Base-by-base conservation (phyloP, 306 rosid genomes). In the Canavalia ensiformis region DNA sequence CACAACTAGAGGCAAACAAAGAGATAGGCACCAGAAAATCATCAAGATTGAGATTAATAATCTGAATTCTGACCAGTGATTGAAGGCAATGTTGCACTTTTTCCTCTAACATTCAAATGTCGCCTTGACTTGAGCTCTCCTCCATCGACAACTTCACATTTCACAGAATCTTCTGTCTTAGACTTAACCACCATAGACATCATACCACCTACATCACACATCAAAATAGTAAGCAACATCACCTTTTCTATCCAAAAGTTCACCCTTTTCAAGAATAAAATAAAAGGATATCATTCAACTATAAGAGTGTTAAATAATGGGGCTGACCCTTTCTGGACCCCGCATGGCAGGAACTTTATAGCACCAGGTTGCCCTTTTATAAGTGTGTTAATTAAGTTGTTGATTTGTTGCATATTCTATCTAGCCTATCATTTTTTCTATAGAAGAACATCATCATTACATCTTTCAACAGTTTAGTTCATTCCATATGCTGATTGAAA, bases 61-160 rank as follows among this genome's bases (percentile, higher is more conserved):
- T 73, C 80, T 11, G 75, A 67, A 46, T 65, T 35, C 91, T 77
- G 60, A 95, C 99, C 99, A 81, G 98, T 95, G 76, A 95, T 95
- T 72, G 99, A 95, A 75, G 99, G 98, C 72, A 95, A 77, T 28
- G 99, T 95, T 55, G 99, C 99, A 89, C 99, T 95, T 84, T 95
- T 95, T 72, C 99, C 99, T 86, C 99, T 83, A 78, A 95, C 99
- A 73, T 95, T 94, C 80, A 94, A 92, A 84, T 94, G 97, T 42
- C 98, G 87, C 77, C 98, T 87, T 56, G 97, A 92, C 82, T 94
- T 94, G 41, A 94, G 98, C 86, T 94, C 97, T 84, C 98, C 98
- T 86, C 97, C 97, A 84, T 94, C 98, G 77, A 94, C 78, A 79
- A 94, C 98, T 85, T 92, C 97, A 81, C 97, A 91, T 67, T 87